Conservation (phyloP, 1,284 basidiomycete species). For the Cystobasidiaceae sp. region DNA sequence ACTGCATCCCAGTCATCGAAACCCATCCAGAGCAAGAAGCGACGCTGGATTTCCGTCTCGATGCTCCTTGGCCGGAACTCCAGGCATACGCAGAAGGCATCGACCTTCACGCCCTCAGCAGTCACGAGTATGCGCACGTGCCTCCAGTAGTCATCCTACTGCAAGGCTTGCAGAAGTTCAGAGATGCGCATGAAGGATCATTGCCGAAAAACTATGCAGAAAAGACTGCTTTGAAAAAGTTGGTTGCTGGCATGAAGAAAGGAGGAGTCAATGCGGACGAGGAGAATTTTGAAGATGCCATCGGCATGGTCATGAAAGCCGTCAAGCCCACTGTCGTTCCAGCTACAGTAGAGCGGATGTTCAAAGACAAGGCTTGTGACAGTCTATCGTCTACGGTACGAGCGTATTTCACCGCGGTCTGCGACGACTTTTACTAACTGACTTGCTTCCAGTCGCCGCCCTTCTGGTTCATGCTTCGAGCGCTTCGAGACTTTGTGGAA, state of each 20-base stretch:
- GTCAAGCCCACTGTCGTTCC: conserved; percentile 69
- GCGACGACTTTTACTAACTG: not conserved
- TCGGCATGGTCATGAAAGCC: conserved; percentile 49
- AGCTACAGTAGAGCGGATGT: conserved; percentile 59
- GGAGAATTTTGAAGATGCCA: conserved; percentile 94
- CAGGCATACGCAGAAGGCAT: conserved; percentile 65
- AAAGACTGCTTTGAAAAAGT: conserved; percentile 70
- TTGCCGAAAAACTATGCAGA: conserved; percentile 63
- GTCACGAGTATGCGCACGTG: conserved; percentile 77
- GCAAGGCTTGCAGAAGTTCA: conserved; percentile 65
- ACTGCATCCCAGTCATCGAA: conserved; percentile 67
- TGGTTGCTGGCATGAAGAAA: conserved; percentile 57
- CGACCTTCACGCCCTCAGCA: conserved; percentile 69
- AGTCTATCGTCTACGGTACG: conserved; percentile 48
- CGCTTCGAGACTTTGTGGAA: conserved; percentile 58
- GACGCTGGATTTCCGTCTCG: conserved; percentile 75
- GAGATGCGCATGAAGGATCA: conserved; percentile 58
- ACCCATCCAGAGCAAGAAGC: conserved; percentile 72
- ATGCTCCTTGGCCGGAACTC: conserved; percentile 78
- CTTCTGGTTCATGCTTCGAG: conserved; percentile 81
- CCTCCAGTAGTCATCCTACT: conserved; percentile 84
- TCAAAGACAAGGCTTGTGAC: conserved; percentile 58
- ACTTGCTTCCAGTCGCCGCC: conserved; percentile 51
- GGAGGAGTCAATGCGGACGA: conserved; percentile 62
- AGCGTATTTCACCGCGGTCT: not conserved